Evolutionary conservation across 2,329 filamentous ascomycete species (phyloP), one percentile per base, ranked within the genome.

Genomic region (Bipolaris bicolor): DNA sequence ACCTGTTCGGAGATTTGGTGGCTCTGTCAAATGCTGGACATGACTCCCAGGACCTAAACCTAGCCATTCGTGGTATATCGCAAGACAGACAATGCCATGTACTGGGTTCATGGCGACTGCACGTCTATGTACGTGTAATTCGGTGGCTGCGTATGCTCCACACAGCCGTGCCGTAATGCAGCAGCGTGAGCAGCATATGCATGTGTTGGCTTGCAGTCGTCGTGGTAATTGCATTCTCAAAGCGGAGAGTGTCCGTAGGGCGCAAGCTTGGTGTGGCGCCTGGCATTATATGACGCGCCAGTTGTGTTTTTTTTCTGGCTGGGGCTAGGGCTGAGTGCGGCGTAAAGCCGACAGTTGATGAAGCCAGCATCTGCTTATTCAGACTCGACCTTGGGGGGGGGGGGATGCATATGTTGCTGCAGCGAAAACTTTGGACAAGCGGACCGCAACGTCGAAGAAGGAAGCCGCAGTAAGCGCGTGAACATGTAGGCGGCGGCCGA

Each of bases 1-100:
- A 55, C 46, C 46, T 15, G 46, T 37, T 54, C 22, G 44, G 24
- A 39, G 40, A 43, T 46, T 31, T 43, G 41, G 36, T 57, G 43
- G 46, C 50, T 54, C 39, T 34, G 44, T 39, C 33, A 45, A 45
- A 7, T 40, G 49, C 49, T 26, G 16, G 44, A 53, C 44, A 31
- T 49, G 34, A 43, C 39, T 41, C 39, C 39, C 22, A 24, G 20
- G 5, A 7, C 20, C 13, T 24, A 41, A 41, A 29, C 36, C 9
- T 47, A 47, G 49, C 43, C n/a, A 22, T 43, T 34, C 52, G 39
- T 33, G 31, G 34, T 33, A 31, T 29, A 20, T 44, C 26, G 18
- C 26, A 31, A 34, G 9, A 52, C 26, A 36, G 49, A 31, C 10
- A 41, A 15, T n/a, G 37, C 24, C 33, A 29, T 41, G 15, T 41